Percentiles rank a stretch among this genome's conserved stretches.
These are phyloP conservation scores for Metarhizium guizhouense DNA, from an alignment of 2,329 filamentous ascomycete genomes.

Conservation along the genomic window DNA sequence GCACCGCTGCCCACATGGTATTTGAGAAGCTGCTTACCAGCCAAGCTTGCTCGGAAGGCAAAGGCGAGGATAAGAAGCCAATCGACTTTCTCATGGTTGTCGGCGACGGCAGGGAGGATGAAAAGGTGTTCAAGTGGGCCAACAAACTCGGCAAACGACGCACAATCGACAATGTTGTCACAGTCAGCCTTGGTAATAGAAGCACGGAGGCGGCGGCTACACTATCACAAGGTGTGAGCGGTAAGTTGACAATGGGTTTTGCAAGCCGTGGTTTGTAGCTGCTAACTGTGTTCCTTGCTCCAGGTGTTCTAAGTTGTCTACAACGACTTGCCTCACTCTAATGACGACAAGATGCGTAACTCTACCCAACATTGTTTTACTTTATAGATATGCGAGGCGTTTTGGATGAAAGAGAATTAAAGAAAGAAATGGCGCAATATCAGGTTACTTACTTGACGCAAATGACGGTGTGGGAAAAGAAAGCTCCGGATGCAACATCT, in stretches of 20 bases:
- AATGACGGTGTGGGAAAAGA: neutral
- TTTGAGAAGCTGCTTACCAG: constrained; percentile 50
- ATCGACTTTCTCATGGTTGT: constrained; percentile 85
- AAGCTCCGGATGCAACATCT: neutral
- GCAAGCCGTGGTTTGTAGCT: neutral
- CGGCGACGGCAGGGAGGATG: constrained; percentile 87
- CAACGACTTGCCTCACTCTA: constrained; percentile 28
- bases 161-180: constrained; percentile 61
- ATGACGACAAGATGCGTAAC: constrained; percentile 3
- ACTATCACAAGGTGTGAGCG: constrained; percentile 83
- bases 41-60: constrained; percentile 17
- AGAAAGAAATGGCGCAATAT: neutral
- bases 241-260: constrained; percentile 37
- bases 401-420: neutral
- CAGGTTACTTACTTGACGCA: neutral
- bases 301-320: constrained; percentile 34
- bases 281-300: neutral
- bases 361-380: neutral
- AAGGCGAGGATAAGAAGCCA: constrained; percentile 24
- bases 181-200: constrained; percentile 76
- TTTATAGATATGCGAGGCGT: constrained; percentile 2
- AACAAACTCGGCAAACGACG: constrained; percentile 59
- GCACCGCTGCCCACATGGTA: constrained; percentile 68
- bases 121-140: constrained; percentile 91
- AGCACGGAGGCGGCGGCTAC: constrained; percentile 85